Conservation (phyloP, 2,329 filamentous ascomycete species). For the Didymella sp. region DNA sequence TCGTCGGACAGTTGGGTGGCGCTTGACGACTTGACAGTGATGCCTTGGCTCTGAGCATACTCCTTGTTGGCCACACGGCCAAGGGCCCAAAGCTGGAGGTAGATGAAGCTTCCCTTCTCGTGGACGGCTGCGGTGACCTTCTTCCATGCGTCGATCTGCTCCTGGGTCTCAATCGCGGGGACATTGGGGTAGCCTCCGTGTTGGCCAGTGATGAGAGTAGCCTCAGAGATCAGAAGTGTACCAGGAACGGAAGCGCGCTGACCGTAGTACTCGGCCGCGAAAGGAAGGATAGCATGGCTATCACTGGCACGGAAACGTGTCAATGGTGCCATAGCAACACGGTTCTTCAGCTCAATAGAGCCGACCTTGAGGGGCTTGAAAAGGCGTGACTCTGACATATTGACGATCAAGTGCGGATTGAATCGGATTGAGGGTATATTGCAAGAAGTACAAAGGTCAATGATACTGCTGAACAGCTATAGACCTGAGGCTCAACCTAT, state of each 20-base stretch:
- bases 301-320: constrained; percentile 55
- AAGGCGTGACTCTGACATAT: constrained; percentile 40
- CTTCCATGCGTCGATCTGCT: constrained; percentile 63
- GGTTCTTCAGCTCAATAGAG: constrained; percentile 43
- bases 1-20: constrained; percentile 47
- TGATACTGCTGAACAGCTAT: neutral
- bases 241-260: constrained; percentile 61
- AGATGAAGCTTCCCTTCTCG: constrained; percentile 66
- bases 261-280: constrained; percentile 60
- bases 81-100: constrained; percentile 67
- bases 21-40: constrained; percentile 44
- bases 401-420: neutral
- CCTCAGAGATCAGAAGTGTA: constrained; percentile 67
- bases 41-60: constrained; percentile 46
- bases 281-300: constrained; percentile 55
- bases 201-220: constrained; percentile 58
- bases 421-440: neutral
- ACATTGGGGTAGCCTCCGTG: constrained; percentile 59
- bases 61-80: constrained; percentile 61
- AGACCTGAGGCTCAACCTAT: constrained; percentile 14
- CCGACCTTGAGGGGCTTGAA: constrained; percentile 49
- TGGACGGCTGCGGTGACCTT: constrained; percentile 68
- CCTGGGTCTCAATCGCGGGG: constrained; percentile 63
- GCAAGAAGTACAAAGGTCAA: neutral
- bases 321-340: constrained; percentile 47